Base-by-base conservation (phyloP, 441 rosid genomes). In the Geranium incanum region DNA sequence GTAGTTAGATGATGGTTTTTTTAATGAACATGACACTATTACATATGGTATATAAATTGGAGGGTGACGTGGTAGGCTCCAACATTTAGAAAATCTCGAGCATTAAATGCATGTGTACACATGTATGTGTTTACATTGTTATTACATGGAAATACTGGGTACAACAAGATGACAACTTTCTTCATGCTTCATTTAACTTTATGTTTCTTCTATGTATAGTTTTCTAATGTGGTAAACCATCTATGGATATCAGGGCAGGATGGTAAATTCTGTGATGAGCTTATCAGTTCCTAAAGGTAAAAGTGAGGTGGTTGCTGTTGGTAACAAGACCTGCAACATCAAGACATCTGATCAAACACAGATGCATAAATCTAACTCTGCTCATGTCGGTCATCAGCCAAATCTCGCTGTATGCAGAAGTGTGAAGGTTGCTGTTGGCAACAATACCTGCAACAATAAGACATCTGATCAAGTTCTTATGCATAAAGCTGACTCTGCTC, bases 231-330 rank as follows among this genome's bases (percentile, higher is more conserved):
- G 45, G 39, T 62, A 62, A 18, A 69, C 23, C 60, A 55, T 60
- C 64, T 48, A 13, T 72, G 43, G 36, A 8, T 52, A 11, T 83
- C 74, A 83, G 86, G 78, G 57, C 70, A 72, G 73, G 57, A 67
- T 69, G 41, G 71, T 3, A 64, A 77, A 71, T 67, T 66, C 62
- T 15, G 59, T 68, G 45, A 9, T 41, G 65, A 70, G 70, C 75
- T 74, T 43, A 36, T 36, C 45, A 37, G 4, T 43, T 74, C 6
- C 77, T 74, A 76, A 83, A 75, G 39, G 64, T 70, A 71, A 36
- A 65, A 78, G 69, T 78, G 79, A 76, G 76, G 68, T 55, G 78
- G 69, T 16, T 74, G 68, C 66, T 55, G 74, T 18, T 70, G 78
- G 70, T 65, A 78, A 79, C 60, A 72, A 71, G 73, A 38, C 45